phyloP scores from a whole-genome alignment of 768 basidiomycete genomes.

The Suillus clintonianus region DNA sequence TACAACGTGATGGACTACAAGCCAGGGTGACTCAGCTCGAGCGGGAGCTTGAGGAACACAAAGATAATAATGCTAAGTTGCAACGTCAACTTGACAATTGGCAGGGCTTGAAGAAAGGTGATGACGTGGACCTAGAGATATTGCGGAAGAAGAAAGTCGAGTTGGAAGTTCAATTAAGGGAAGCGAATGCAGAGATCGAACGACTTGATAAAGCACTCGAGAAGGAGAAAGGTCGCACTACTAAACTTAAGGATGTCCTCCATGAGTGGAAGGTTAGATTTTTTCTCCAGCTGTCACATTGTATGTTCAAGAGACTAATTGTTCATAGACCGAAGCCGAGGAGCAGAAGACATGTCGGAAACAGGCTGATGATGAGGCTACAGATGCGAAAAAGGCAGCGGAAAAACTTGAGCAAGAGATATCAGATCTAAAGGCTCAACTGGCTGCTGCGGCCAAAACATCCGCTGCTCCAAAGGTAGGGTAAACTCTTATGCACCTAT shows the following conservation, averaged over 20 bases:
- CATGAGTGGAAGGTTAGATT: slow-evolving; percentile 49
- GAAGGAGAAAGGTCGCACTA: slow-evolving; percentile 44
- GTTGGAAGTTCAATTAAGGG: slow-evolving; percentile 55
- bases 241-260: slow-evolving; percentile 43
- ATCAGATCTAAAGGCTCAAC: slow-evolving; percentile 44
- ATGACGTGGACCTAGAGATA: slow-evolving; percentile 56
- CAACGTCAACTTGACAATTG: slow-evolving; percentile 68
- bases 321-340: slow-evolving; percentile 40
- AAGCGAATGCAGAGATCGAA: slow-evolving; percentile 39
- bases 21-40: slow-evolving; percentile 56
- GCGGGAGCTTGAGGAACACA: slow-evolving; percentile 56
- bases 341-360: slow-evolving; percentile 39
- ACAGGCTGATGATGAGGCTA: slow-evolving; percentile 34
- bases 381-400: slow-evolving; percentile 31
- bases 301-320: not conserved
- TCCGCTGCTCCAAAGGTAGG: slow-evolving; percentile 13
- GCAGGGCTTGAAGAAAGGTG: slow-evolving; percentile 66
- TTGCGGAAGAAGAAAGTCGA: slow-evolving; percentile 55
- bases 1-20: slow-evolving; percentile 60
- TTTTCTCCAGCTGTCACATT: not conserved
- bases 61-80: slow-evolving; percentile 55
- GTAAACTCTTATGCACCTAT: not conserved
- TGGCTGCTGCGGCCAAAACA: slow-evolving; percentile 37
- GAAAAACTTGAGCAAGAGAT: slow-evolving; percentile 39
- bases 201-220: slow-evolving; percentile 28